phyloP scores from a whole-genome alignment of 495 filamentous ascomycete genomes.

The Aspergillus bridgeri region DNA sequence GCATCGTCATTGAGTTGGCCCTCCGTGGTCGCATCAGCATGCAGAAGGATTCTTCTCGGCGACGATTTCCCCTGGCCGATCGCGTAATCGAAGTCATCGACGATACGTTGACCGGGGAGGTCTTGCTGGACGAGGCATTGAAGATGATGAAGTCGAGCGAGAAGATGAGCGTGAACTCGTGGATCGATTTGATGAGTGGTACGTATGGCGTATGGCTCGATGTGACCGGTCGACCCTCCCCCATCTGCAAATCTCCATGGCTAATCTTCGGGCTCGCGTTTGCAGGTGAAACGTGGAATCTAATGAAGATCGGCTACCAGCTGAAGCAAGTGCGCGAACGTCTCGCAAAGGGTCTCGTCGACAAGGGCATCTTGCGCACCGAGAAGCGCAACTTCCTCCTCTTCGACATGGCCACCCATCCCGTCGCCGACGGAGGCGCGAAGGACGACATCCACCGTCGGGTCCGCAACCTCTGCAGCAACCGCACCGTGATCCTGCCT shows the following conservation, averaged over 20 bases:
- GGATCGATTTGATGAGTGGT: constrained; percentile 99
- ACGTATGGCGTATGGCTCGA: constrained; percentile 33
- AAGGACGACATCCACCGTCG: constrained; percentile 95
- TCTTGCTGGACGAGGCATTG: constrained; percentile 93
- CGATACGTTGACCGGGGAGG: constrained; percentile 94
- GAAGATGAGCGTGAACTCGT: constrained; percentile 98
- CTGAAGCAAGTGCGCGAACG: constrained; percentile 98
- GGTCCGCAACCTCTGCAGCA: constrained; percentile 88
- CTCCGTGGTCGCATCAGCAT: constrained; percentile 96
- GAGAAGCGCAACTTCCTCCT: constrained; percentile 99
- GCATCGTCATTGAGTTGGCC: constrained; percentile 95
- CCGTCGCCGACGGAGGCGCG: constrained; percentile 93
- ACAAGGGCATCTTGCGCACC: constrained; percentile 96
- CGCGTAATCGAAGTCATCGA: constrained; percentile 94
- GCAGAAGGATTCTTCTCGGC: constrained; percentile 92
- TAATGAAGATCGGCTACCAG: constrained; percentile 99
- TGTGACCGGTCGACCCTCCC: constrained; percentile 8
- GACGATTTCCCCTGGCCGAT: constrained; percentile 89
- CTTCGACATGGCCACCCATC: constrained; percentile 99
- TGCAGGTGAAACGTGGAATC: constrained; percentile 96
- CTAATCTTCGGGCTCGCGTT: constrained; percentile 8
- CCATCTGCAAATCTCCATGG: background rate
- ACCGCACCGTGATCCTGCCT: constrained; percentile 87
- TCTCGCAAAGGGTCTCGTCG: constrained; percentile 94
- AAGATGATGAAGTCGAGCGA: constrained; percentile 99